Evolutionary conservation across 2,329 filamentous ascomycete species (phyloP).

Genomic region (Aspergillus sp.): DNA sequence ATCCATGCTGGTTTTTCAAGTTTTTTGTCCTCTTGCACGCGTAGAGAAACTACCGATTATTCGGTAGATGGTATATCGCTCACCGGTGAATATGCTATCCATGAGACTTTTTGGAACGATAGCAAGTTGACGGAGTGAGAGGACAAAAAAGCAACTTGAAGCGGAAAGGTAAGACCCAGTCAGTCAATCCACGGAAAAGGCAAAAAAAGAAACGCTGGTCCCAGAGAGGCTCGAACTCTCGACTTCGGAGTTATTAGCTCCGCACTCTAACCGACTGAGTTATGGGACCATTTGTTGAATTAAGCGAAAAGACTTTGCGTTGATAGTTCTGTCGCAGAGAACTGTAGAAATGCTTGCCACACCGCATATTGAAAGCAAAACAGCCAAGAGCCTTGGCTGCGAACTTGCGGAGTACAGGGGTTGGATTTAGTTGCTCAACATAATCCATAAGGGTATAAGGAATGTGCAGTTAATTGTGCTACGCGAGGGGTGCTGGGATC

Average conservation of each 20-base stretch:
- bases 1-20: no score
- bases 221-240: constrained; percentile 1
- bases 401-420: no score
- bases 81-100: no score
- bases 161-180: no score
- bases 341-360: neutral
- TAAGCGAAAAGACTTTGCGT: accelerated
- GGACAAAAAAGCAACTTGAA: no score
- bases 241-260: constrained; percentile 2
- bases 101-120: no score
- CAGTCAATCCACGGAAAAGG: neutral
- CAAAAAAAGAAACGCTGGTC: neutral
- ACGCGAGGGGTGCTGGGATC: neutral
- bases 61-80: no score
- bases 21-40: no score
- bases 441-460: neutral
- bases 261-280: constrained; percentile 1
- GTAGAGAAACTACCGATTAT: no score
- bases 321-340: neutral
- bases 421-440: neutral
- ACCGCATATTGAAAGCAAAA: neutral
- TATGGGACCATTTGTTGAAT: neutral
- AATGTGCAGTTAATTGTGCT: neutral
- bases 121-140: no score
- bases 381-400: no score